A percentile compares a stretch with the other conserved stretches of the same genome.
These are phyloP conservation scores for Neofusicoccum ribis DNA, from an alignment of 2,329 filamentous ascomycete species.

Conservation along the genomic window DNA sequence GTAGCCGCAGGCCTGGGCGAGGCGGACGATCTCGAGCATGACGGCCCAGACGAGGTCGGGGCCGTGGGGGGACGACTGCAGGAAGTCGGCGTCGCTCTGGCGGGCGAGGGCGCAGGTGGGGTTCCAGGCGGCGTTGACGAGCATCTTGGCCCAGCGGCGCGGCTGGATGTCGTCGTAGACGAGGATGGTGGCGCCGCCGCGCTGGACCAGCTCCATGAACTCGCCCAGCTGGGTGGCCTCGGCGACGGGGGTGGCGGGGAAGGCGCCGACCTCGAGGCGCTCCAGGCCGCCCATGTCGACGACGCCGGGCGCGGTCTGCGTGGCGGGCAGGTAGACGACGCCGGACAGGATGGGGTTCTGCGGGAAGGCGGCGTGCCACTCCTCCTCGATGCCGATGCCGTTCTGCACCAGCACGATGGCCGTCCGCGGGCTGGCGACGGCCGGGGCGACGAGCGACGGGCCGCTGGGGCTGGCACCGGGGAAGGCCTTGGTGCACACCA, in stretches of 20 bases:
- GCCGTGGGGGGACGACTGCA: conserved; percentile 40
- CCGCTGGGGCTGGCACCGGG: conserved; percentile 32
- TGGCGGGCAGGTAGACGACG: conserved; percentile 56
- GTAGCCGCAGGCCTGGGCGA: conserved; percentile 46
- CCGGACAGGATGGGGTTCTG: conserved; percentile 55
- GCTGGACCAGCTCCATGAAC: conserved; percentile 40
- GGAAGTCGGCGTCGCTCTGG: conserved; percentile 24
- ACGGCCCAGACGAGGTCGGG: conserved; percentile 41
- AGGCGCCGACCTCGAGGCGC: conserved; percentile 52
- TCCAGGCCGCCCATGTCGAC: conserved; percentile 51
- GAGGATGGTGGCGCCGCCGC: conserved; percentile 49
- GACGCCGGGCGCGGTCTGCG: conserved; percentile 51
- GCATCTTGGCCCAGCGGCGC: conserved; percentile 61
- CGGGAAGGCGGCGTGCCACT: conserved; percentile 53
- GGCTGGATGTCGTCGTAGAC: conserved; percentile 57
- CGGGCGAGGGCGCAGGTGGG: conserved; percentile 56
- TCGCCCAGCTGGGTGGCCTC: conserved; percentile 28
- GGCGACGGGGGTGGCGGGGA: conserved; percentile 36
- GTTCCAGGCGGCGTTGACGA: conserved; percentile 64
- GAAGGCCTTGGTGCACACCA: conserved; percentile 50
- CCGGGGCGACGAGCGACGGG: conserved; percentile 41
- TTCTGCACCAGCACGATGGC: conserved; percentile 63
- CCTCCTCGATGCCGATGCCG: conserved; percentile 61
- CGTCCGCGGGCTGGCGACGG: conserved; percentile 43
- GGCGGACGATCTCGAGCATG: conserved; percentile 48